Evolutionary conservation across 2,329 filamentous ascomycete genomes (phyloP).

Genomic region (Penicillium frequentans): DNA sequence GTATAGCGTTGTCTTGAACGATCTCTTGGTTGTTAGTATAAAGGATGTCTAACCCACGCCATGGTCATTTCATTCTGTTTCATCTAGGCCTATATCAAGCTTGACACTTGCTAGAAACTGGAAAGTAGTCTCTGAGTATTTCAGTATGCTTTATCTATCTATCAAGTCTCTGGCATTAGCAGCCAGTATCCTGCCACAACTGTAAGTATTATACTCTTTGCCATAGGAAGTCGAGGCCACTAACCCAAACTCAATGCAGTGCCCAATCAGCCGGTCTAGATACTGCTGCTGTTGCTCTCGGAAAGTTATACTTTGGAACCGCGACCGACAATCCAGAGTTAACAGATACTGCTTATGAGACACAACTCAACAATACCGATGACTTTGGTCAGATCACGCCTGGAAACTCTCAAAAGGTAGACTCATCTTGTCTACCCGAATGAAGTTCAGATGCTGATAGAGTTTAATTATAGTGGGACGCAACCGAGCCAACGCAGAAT

Average conservation of each 20-base stretch:
- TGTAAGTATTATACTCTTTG: conserved; percentile 12
- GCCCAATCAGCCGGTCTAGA: conserved; percentile 24
- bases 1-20: not conserved
- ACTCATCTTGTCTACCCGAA: not conserved
- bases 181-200: conserved; percentile 21
- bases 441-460: not conserved
- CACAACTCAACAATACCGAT: conserved; percentile 57
- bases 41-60: not conserved
- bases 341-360: conserved; percentile 55
- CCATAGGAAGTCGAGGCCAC: not conserved
- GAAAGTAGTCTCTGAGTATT: not conserved
- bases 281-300: conserved; percentile 52
- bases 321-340: conserved; percentile 60
- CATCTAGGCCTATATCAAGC: not conserved
- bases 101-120: not conserved
- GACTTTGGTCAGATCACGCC: conserved; percentile 68
- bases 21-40: not conserved
- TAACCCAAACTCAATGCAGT: conserved; percentile 5
- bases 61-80: not conserved
- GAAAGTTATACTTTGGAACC: conserved; percentile 57
- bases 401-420: conserved; percentile 59
- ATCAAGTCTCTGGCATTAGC: conserved; percentile 20
- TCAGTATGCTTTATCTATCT: conserved; percentile 22
- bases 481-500: conserved; percentile 58
- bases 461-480: conserved; percentile 53